Conservation (phyloP, 164 flowering plant genomes). For the Pachysandra terminalis region DNA sequence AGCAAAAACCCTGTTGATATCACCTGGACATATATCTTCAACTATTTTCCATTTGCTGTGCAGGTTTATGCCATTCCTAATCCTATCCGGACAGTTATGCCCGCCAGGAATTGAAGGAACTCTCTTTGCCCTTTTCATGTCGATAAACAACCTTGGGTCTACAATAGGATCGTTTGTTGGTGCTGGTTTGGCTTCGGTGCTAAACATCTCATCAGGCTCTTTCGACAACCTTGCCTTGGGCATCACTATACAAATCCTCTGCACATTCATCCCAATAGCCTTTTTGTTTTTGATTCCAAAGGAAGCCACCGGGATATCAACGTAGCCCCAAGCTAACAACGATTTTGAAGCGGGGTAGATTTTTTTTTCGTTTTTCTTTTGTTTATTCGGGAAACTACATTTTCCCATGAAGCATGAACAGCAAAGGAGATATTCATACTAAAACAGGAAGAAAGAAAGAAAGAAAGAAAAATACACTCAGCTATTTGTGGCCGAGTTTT, state of each 20-base stretch:
- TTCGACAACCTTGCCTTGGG: conserved; percentile 74
- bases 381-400: neutral
- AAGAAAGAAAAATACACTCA: too few relatives aligned
- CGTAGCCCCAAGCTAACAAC: conserved; percentile 28
- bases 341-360: neutral
- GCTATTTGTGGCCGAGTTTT: too few relatives aligned
- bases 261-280: conserved; percentile 65
- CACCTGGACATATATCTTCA: too few relatives aligned
- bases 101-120: conserved; percentile 98
- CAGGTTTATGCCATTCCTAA: conserved; percentile 96
- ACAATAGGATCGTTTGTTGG: conserved; percentile 79
- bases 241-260: conserved; percentile 46
- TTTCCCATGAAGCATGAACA: neutral
- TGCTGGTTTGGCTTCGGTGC: conserved; percentile 73
- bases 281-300: conserved; percentile 84
- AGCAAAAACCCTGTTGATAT: too few relatives aligned
- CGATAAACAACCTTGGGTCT: conserved; percentile 77
- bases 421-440: neutral
- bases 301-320: conserved; percentile 72
- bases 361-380: neutral
- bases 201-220: conserved; percentile 73
- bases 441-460: too few relatives aligned
- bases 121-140: conserved; percentile 92
- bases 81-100: conserved; percentile 86
- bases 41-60: conserved; percentile 6